A percentile compares a stretch with the other conserved stretches of the same genome.
Conservation (phyloP, 805 yeast genomes). For the Wickerhamiella galacta region DNA sequence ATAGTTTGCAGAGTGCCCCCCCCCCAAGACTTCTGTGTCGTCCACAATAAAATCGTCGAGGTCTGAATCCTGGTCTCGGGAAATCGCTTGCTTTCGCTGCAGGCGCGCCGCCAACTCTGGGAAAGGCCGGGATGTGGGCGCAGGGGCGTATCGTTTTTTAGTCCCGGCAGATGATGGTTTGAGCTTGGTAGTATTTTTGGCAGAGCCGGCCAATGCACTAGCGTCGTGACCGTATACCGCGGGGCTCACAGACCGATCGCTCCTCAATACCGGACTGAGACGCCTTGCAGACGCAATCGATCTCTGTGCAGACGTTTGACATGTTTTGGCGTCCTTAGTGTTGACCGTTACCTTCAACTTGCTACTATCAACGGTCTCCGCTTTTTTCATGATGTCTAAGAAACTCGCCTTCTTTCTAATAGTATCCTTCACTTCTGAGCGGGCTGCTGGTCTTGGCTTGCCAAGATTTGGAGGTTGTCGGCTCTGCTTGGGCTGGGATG, state of each 20-base stretch:
- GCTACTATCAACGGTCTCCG: slow-evolving; percentile 38
- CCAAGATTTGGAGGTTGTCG: too few relatives aligned
- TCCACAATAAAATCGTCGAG: slow-evolving; percentile 43
- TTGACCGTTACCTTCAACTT: slow-evolving; percentile 29
- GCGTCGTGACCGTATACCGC: too few relatives aligned
- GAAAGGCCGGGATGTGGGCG: slow-evolving; percentile 15
- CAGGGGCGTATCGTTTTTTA: slow-evolving; percentile 8
- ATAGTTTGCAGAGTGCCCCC: slow-evolving; percentile 42
- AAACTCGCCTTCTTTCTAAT: slow-evolving; percentile 33
- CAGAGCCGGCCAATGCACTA: too few relatives aligned
- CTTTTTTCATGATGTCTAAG: slow-evolving; percentile 53
- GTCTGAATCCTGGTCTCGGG: slow-evolving; percentile 30
- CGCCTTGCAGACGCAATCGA: too few relatives aligned
- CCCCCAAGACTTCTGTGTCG: slow-evolving; percentile 31
- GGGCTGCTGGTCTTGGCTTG: too few relatives aligned
- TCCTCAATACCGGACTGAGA: too few relatives aligned
- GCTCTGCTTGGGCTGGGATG: too few relatives aligned
- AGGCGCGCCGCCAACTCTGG: slow-evolving; percentile 10
- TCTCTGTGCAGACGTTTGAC: background rate
- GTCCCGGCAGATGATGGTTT: too few relatives aligned
- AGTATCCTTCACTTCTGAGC: too few relatives aligned
- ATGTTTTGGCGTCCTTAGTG: slow-evolving; percentile 15
- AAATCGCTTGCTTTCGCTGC: slow-evolving; percentile 5
- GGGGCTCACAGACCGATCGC: too few relatives aligned
- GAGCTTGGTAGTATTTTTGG: too few relatives aligned